Conservation (phyloP, 1,284 basidiomycete species). For the Fomitiporia mediterranea region DNA sequence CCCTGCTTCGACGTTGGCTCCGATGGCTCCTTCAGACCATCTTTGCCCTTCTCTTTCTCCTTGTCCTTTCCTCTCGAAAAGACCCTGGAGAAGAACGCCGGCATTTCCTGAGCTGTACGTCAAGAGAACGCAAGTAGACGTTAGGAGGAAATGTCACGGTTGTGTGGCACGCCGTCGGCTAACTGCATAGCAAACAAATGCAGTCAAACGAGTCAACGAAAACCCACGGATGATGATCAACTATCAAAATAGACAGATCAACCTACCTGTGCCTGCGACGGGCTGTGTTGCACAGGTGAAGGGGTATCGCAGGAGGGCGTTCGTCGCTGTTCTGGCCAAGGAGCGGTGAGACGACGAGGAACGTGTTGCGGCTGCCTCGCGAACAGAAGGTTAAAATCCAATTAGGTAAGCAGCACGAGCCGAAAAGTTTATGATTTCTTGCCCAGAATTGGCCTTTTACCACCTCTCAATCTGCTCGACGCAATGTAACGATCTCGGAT, state of each 20-base stretch:
- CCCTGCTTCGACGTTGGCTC: slow-evolving; percentile 25
- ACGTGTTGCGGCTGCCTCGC: slow-evolving; percentile 5
- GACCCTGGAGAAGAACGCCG: slow-evolving; percentile 16
- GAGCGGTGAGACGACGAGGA: neutral
- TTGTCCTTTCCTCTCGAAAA: slow-evolving; percentile 17
- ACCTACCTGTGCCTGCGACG: no score
- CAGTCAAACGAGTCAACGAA: neutral
- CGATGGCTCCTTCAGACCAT: slow-evolving; percentile 43
- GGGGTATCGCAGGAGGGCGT: neutral
- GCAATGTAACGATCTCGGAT: neutral
- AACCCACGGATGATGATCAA: neutral
- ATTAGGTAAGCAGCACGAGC: neutral
- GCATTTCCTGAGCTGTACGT: slow-evolving; percentile 7
- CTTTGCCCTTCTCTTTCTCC: slow-evolving; percentile 33
- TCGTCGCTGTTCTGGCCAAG: neutral
- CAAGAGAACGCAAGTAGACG: neutral
- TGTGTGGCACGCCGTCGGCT: slow-evolving; percentile 5
- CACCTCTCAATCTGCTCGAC: no score
- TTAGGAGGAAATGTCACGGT: neutral
- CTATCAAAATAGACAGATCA: neutral
- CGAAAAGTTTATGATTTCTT: neutral
- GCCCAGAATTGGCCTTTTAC: no score
- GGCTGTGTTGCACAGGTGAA: neutral
- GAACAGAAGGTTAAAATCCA: slow-evolving; percentile 6
- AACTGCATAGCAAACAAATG: neutral